Percentiles rank a stretch among this genome's conserved stretches.
These are phyloP conservation scores for Talaromyces proteolyticus DNA, from an alignment of 495 filamentous ascomycete genomes.

Conservation along the genomic window DNA sequence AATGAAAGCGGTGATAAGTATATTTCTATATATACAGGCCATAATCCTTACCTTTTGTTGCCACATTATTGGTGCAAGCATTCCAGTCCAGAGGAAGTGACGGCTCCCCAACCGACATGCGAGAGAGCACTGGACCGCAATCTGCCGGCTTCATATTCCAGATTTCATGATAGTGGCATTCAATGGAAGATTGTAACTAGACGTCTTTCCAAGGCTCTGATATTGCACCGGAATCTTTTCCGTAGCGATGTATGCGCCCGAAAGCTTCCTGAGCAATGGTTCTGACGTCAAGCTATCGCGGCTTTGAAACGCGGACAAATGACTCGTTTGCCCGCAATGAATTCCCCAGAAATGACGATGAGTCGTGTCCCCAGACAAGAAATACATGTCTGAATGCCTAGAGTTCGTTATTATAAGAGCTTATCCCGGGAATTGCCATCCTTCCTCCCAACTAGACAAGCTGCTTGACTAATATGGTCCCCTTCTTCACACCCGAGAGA, in stretches of 20 bases:
- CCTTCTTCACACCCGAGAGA: not conserved
- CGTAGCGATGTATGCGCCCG: not conserved
- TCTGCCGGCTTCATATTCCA: not conserved
- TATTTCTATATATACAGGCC: no score
- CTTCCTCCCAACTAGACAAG: not conserved
- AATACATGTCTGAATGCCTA: not conserved
- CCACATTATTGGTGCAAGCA: no score
- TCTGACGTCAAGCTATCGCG: slow-evolving; percentile 7
- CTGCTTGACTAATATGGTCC: slow-evolving; percentile 1
- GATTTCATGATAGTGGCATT: not conserved
- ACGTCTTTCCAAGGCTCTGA: not conserved
- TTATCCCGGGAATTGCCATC: not conserved
- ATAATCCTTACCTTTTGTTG: no score
- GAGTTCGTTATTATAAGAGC: slow-evolving; percentile 4
- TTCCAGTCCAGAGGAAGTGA: not conserved
- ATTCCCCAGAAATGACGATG: slow-evolving; percentile 5
- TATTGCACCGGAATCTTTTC: not conserved
- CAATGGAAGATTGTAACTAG: not conserved
- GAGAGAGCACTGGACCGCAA: not conserved
- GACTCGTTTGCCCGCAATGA: slow-evolving; percentile 4
- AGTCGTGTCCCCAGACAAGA: slow-evolving; percentile 1
- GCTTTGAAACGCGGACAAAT: slow-evolving; percentile 5
- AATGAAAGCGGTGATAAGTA: no score
- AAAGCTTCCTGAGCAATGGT: slow-evolving; percentile 2
- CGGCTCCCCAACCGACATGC: not conserved